Base-by-base conservation (phyloP, 768 basidiomycete species). In the Holtermannia corniformis region DNA sequence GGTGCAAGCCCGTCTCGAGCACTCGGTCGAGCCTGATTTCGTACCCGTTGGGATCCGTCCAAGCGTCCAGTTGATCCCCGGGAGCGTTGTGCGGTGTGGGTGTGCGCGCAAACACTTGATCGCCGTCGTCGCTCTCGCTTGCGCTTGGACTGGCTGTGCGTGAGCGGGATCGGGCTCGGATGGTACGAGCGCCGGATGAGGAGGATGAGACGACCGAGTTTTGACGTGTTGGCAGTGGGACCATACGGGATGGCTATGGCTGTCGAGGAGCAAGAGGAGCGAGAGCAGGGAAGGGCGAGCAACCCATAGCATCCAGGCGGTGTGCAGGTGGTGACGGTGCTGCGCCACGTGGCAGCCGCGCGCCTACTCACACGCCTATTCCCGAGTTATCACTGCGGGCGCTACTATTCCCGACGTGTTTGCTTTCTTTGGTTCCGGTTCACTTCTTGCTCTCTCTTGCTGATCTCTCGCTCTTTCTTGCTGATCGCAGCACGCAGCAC, bases 141-240 rank as follows among this genome's bases (percentile, higher is more conserved):
- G 44, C 14, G 16, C 50, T 44, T 12, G 44, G 26, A 21, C 50
- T 47, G 11, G 32, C 10, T 4, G 28, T 4, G 19, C 10, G 19
- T 28, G 49, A 51, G 23, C 49, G 19, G 27, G 50, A 52, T 16
- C 24, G 13, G 41, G 56, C 51, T 49, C 52, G 46, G 26, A 57
- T 44, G 7, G 56, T 53, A 5, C 55, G 50, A 27, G 20, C 48
- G 14, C 47, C 47, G 1, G 56, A 57, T 16, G 56, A 57, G 21
- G 56, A 20, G 3, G 56, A 53, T 21, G 56, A 57, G 4, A 57
- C 20, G 24, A 41, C 28, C 4, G 56, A 57, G 21, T 53, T 40
- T 42, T 57, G 56, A 22, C 56, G 46, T 14, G 25, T 23, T 26
- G 56, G 47, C 40, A 5, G 51, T 43, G 23, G 44, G 21, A 47